Percentiles rank a stretch among this genome's conserved stretches.
These are phyloP conservation scores for Trebouxia sp. DNA, from an alignment of 139 green algal species.

Conservation along the genomic window DNA sequence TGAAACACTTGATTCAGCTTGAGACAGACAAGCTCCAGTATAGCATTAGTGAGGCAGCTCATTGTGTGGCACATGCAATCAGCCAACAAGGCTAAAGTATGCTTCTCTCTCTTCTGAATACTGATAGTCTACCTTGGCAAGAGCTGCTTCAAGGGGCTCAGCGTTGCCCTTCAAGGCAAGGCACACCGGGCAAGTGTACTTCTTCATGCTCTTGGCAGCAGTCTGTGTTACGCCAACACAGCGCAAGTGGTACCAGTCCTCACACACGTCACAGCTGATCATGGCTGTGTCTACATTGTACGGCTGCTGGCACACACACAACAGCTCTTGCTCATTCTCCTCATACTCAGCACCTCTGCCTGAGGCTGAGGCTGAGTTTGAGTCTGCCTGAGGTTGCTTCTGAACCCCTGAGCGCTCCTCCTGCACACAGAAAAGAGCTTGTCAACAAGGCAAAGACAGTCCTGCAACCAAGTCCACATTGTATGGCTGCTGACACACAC, in stretches of 20 bases:
- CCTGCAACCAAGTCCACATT: no score
- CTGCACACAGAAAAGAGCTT: not conserved
- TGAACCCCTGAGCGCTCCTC: not conserved
- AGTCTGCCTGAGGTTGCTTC: not conserved
- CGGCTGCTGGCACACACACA: constrained; percentile 70
- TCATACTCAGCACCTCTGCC: constrained; percentile 7
- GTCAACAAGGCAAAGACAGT: no score
- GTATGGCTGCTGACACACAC: constrained; percentile 66
- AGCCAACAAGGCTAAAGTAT: no score
- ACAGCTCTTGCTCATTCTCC: constrained; percentile 49
- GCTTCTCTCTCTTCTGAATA: no score
- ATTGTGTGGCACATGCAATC: no score
- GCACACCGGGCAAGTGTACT: constrained; percentile 74
- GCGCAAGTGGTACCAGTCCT: constrained; percentile 75
- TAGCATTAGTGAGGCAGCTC: no score
- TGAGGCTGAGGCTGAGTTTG: not conserved
- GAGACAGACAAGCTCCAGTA: no score
- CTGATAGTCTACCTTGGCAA: not conserved
- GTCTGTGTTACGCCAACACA: constrained; percentile 58
- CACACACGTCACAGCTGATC: constrained; percentile 69
- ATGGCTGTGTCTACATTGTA: constrained; percentile 52
- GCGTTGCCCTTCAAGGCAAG: constrained; percentile 37
- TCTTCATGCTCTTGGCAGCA: constrained; percentile 33
- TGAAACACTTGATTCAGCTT: no score
- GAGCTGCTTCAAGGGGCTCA: constrained; percentile 29